Percentiles rank a stretch among this genome's conserved stretches.
Evolutionary conservation across 1,284 basidiomycete species (phyloP).

Genomic region (Irpex lacteus): DNA sequence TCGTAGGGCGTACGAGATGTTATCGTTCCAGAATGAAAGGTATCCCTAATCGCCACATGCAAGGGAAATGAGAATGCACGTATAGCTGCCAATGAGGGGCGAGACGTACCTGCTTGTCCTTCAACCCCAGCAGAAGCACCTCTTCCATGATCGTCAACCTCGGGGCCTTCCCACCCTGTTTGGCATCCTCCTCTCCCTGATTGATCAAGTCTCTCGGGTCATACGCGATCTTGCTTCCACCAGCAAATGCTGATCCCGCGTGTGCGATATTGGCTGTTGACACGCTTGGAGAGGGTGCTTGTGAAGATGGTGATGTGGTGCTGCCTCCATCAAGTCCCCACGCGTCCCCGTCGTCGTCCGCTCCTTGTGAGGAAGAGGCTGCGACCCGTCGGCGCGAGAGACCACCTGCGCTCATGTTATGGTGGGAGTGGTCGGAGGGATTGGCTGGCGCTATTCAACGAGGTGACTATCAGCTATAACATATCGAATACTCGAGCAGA

Average conservation of each 20-base stretch:
- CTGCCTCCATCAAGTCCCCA: constrained; percentile 23
- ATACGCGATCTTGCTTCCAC: constrained; percentile 85
- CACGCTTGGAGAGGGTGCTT: constrained; percentile 30
- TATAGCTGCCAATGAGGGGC: not conserved
- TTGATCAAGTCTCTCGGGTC: constrained; percentile 87
- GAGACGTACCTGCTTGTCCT: constrained; percentile 78
- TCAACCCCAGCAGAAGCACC: constrained; percentile 86
- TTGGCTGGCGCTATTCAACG: not conserved
- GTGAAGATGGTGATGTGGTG: constrained; percentile 21
- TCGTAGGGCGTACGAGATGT: constrained; percentile 93
- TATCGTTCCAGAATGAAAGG: constrained; percentile 97
- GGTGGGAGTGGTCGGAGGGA: constrained; percentile 1
- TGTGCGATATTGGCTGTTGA: constrained; percentile 29
- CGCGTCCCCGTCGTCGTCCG: constrained; percentile 31
- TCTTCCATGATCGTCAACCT: constrained; percentile 96
- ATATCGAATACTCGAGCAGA: not conserved
- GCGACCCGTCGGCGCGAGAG: constrained; percentile 53
- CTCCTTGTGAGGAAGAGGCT: constrained; percentile 31
- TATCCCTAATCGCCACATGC: constrained; percentile 62
- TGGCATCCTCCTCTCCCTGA: constrained; percentile 69
- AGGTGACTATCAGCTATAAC: not conserved
- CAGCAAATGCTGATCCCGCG: constrained; percentile 79
- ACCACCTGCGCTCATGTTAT: constrained; percentile 41
- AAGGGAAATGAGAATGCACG: not conserved
- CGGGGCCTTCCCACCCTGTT: constrained; percentile 73